Conservation (phyloP, 768 basidiomycete genomes). For the Roridomyces roridus region DNA sequence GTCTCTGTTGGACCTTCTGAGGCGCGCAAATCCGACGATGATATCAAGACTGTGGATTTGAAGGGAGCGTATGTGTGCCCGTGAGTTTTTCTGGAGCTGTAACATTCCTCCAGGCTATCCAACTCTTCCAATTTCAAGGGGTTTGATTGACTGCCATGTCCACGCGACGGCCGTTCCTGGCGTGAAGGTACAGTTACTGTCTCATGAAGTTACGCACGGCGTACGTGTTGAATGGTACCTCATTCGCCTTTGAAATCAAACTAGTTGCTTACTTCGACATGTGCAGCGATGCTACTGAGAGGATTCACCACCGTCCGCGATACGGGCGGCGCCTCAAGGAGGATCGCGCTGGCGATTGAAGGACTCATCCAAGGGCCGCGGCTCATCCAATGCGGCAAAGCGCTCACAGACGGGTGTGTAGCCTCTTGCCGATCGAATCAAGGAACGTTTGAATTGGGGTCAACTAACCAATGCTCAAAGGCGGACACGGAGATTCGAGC, state of each 20-base stretch:
- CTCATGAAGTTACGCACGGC: slow-evolving; percentile 39
- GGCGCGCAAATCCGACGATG: not conserved
- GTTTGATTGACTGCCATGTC: slow-evolving; percentile 52
- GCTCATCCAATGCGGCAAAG: slow-evolving; percentile 45
- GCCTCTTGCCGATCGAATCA: no score
- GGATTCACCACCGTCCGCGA: slow-evolving; percentile 49
- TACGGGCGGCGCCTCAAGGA: slow-evolving; percentile 44
- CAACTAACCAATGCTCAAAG: slow-evolving; percentile 21
- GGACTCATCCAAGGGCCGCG: slow-evolving; percentile 43
- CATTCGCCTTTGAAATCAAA: not conserved
- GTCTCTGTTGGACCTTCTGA: slow-evolving; percentile 24
- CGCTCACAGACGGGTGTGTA: slow-evolving; percentile 42
- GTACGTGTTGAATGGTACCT: slow-evolving; percentile 40
- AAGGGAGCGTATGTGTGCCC: slow-evolving; percentile 45
- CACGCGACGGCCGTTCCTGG: slow-evolving; percentile 50
- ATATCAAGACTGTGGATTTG: slow-evolving; percentile 33
- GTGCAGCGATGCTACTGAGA: slow-evolving; percentile 41
- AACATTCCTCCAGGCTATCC: not conserved
- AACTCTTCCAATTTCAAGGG: slow-evolving; percentile 15
- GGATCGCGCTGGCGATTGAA: slow-evolving; percentile 42
- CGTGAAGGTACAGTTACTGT: slow-evolving; percentile 24
- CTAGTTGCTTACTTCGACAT: no score
- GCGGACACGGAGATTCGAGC: slow-evolving; percentile 45
- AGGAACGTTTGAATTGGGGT: no score
- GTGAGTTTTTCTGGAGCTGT: slow-evolving; percentile 24